These are phyloP conservation scores for Rachicladosporium sp. DNA, from an alignment of 2,329 filamentous ascomycete species.

Conservation along the genomic window DNA sequence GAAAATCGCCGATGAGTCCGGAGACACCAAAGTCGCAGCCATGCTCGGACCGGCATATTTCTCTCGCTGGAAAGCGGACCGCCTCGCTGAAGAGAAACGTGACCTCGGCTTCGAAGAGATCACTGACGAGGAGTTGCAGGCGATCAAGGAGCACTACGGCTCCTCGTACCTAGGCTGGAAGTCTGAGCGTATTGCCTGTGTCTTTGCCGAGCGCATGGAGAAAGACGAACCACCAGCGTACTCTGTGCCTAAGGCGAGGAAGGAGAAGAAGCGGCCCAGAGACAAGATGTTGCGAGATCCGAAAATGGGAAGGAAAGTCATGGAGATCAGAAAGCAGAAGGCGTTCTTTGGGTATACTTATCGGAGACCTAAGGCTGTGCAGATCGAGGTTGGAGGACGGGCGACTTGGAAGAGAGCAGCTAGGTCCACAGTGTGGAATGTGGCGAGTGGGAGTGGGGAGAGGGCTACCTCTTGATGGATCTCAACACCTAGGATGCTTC, in stretches of 20 bases:
- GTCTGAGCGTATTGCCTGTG: slow-evolving; percentile 10
- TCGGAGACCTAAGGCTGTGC: slow-evolving; percentile 30
- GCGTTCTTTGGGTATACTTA: slow-evolving; percentile 90
- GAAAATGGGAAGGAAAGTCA: slow-evolving; percentile 50
- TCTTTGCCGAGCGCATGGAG: background rate
- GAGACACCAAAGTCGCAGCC: background rate
- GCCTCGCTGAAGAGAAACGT: slow-evolving; percentile 15
- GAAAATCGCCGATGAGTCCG: slow-evolving; percentile 4
- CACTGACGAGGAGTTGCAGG: slow-evolving; percentile 17
- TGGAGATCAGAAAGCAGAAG: slow-evolving; percentile 67
- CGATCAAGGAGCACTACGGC: slow-evolving; percentile 21
- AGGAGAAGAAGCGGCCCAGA: slow-evolving; percentile 66
- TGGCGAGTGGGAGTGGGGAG: no score
- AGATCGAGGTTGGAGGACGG: slow-evolving; percentile 8
- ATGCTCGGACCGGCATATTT: no score
- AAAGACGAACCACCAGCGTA: background rate
- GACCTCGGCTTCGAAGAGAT: slow-evolving; percentile 20
- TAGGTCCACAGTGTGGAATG: no score
- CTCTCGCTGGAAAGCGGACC: slow-evolving; percentile 5
- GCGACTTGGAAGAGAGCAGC: no score
- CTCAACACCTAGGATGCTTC: no score
- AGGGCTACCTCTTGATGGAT: no score
- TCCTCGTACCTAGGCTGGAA: slow-evolving; percentile 19
- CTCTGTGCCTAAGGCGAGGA: slow-evolving; percentile 25
- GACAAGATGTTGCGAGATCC: slow-evolving; percentile 74